phyloP scores from a whole-genome alignment of 345 rosid genomes.

The Angophora floribunda region DNA sequence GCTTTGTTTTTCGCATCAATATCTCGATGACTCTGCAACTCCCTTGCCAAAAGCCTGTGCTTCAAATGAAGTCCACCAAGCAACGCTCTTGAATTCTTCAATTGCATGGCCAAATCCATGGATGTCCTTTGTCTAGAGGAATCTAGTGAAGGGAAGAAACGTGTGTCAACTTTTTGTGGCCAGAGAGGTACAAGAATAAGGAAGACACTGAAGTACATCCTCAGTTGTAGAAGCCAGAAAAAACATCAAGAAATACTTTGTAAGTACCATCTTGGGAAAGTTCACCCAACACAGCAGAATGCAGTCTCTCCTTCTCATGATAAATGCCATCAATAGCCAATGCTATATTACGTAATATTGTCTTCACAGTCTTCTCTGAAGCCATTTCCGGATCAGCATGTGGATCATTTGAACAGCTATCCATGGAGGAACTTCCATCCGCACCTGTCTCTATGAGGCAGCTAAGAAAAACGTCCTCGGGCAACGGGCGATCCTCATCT shows the following conservation, averaged over 20 bases:
- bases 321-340: constrained; percentile 46
- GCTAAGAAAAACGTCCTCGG: constrained; percentile 52
- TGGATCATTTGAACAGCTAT: constrained; percentile 26
- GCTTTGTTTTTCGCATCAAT: constrained; percentile 61
- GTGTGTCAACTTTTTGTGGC: neutral
- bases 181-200: neutral
- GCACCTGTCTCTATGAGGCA: constrained; percentile 82
- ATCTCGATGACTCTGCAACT: constrained; percentile 53
- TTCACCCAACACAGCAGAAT: constrained; percentile 35
- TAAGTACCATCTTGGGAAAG: constrained; percentile 37
- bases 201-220: neutral
- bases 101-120: constrained; percentile 39
- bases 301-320: constrained; percentile 51
- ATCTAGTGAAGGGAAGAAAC: constrained; percentile 35
- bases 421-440: constrained; percentile 63
- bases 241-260: neutral
- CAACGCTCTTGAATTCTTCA: constrained; percentile 51
- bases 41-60: constrained; percentile 48
- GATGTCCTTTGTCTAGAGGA: constrained; percentile 30
- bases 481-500: constrained; percentile 37
- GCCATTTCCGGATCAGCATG: constrained; percentile 30
- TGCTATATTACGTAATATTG: constrained; percentile 37
- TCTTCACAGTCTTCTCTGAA: constrained; percentile 22
- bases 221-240: neutral
- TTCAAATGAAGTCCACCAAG: constrained; percentile 62